Evolutionary conservation across 176 grass and related monocot species (phyloP), one percentile per base, ranked within the genome.

Genomic region (Tillandsia fasciculata): DNA sequence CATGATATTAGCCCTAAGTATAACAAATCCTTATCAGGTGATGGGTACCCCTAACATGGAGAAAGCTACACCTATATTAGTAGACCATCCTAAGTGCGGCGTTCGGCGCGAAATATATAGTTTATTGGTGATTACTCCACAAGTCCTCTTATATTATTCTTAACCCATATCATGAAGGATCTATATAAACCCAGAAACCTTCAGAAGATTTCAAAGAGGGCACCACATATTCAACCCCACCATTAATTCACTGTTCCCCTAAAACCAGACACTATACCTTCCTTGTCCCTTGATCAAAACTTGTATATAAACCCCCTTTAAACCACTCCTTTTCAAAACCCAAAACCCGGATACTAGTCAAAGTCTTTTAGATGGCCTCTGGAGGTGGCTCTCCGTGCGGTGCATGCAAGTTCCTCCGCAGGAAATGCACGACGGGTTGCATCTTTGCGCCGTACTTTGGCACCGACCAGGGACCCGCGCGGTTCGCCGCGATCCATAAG

Each of bases 401-500:
- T 1, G 93, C 93, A 2, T 97, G 93, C 84, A 97, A 97, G 79
- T 97, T 97, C 77, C 69, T 97, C 42, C 86, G 89, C 11, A 83
- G 93, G 53, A 81, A 85, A 3, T 97, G 93, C 67, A 82, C 90
- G 24, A 20, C 89, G 0, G 89, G 92, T 64, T 97, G 93, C 78
- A 83, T 97, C 12, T 97, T 97, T 70, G 88, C 93, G 66, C 93
- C 93, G 8, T 90, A 97, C 83, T 97, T 97, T 79, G 87, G 82
- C 81, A 81, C 71, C 52, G 93, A 97, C 10, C 83, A 97, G 61
- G 89, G 88, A 24, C 75, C 89, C 1, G 86, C 82, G 1, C 76
- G 74, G 47, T 97, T 97, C 64, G 89, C 93, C 0, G 93, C 93
- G 9, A 92, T 92, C 69, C 93, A 97, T 83, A 97, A 87, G 84